Percentiles rank a stretch among this genome's conserved stretches.
These are phyloP conservation scores for Acer negundo DNA, from an alignment of 345 rosid species.

Conservation along the genomic window DNA sequence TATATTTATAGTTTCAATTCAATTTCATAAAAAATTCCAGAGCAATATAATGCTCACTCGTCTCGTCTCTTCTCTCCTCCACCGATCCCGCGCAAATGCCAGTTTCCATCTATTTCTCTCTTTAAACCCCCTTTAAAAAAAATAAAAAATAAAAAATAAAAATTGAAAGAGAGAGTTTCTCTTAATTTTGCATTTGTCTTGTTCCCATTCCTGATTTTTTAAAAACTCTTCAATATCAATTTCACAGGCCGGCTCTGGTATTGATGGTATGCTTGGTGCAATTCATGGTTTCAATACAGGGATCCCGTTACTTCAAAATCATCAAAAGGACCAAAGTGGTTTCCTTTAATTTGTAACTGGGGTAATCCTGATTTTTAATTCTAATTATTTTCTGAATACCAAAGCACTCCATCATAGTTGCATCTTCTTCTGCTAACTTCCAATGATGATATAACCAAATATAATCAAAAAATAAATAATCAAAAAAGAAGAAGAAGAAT, in stretches of 20 bases:
- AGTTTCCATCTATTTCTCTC: slow-evolving; percentile 47
- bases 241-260: too few species aligned
- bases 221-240: too few species aligned
- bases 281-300: slow-evolving; percentile 85
- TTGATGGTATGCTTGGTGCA: slow-evolving; percentile 72
- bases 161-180: too few species aligned
- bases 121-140: too few species aligned
- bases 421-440: not conserved
- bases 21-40: slow-evolving; percentile 76
- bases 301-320: slow-evolving; percentile 71
- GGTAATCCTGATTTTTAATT: not conserved
- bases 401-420: not conserved
- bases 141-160: too few species aligned
- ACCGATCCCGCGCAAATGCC: slow-evolving; percentile 94
- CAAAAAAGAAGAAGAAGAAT: too few species aligned
- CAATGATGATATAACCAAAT: too few species aligned
- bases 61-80: slow-evolving; percentile 94
- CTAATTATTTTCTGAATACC: too few species aligned
- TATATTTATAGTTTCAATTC: too few species aligned
- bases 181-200: too few species aligned
- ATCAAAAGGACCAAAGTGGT: slow-evolving; percentile 85
- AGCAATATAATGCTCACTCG: slow-evolving; percentile 93
- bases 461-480: too few species aligned
- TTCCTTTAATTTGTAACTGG: slow-evolving; percentile 53
- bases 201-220: too few species aligned